phyloP scores from a whole-genome alignment of 805 yeast species.

The Candida mattraensis region DNA sequence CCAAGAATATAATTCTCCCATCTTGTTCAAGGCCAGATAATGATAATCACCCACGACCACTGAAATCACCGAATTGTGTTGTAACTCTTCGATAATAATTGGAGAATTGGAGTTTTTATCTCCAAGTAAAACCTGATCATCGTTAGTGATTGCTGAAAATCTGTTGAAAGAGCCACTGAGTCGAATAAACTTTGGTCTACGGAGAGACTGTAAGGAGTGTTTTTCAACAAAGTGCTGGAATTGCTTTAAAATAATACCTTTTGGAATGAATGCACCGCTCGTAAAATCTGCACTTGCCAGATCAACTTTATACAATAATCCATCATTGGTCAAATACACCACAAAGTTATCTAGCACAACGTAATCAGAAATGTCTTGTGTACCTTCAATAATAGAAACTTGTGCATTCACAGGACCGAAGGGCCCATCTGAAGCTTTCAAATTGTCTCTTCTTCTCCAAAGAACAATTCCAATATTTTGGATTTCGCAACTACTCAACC shows the following conservation, averaged over 20 bases:
- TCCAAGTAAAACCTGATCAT: conserved; percentile 47
- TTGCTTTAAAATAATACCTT: conserved; percentile 16
- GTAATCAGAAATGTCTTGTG: conserved; percentile 50
- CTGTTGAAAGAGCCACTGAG: conserved; percentile 54
- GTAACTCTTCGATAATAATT: conserved; percentile 39
- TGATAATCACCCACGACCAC: conserved; percentile 76
- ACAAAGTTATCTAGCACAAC: conserved; percentile 53
- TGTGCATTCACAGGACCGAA: conserved; percentile 37
- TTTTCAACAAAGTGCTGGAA: conserved; percentile 36
- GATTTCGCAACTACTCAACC: conserved; percentile 49
- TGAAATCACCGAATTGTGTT: conserved; percentile 49
- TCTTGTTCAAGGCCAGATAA: conserved; percentile 54
- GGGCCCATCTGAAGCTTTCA: conserved; percentile 24
- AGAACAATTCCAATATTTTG: conserved; percentile 53
- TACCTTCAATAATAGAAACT: conserved; percentile 37
- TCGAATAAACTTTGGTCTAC: conserved; percentile 42
- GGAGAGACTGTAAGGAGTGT: conserved; percentile 23
- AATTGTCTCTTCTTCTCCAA: conserved; percentile 45
- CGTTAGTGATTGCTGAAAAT: conserved; percentile 56
- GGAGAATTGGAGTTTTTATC: conserved; percentile 34
- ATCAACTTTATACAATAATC: conserved; percentile 40
- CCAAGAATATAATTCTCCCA: conserved; percentile 64
- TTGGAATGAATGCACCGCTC: conserved; percentile 11
- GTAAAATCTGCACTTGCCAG: conserved; percentile 23
- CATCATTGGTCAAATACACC: conserved; percentile 47